Percentiles rank a stretch among this genome's conserved stretches.
Evolutionary conservation across 2,329 filamentous ascomycete genomes (phyloP).

Genomic region (Colletotrichum simmondsii): DNA sequence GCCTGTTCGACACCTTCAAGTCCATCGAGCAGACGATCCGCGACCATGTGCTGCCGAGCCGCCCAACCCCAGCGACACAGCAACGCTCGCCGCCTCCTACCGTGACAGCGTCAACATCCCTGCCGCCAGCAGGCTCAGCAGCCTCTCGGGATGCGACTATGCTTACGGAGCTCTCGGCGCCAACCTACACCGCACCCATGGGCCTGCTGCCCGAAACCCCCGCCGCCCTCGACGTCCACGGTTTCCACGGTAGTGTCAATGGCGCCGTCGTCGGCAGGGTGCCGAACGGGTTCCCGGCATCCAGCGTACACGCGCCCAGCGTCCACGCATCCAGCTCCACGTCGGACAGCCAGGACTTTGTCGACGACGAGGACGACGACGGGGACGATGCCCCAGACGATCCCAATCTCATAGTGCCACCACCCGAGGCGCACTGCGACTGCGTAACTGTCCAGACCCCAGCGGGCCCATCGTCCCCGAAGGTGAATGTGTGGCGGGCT

Average conservation of each 20-base stretch:
- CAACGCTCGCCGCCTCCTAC: neutral
- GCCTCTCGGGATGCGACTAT: neutral
- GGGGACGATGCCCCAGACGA: slow-evolving; percentile 1
- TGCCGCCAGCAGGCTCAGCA: neutral
- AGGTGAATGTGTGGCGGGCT: slow-evolving; percentile 39
- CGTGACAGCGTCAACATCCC: neutral
- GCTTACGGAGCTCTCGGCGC: neutral
- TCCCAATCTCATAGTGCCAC: slow-evolving; percentile 16
- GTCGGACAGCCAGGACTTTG: slow-evolving; percentile 20
- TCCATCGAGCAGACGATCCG: slow-evolving; percentile 34
- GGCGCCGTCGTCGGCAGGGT: neutral
- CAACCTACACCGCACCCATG: neutral
- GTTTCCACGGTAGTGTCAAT: neutral
- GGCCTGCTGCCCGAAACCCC: neutral
- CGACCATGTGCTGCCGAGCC: slow-evolving; percentile 21
- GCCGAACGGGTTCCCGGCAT: neutral
- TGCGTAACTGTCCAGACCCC: slow-evolving; percentile 1
- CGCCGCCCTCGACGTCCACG: neutral
- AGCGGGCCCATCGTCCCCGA: neutral
- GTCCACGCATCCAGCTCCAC: slow-evolving; percentile 17
- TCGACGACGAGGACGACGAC: slow-evolving; percentile 6
- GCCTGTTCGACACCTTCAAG: slow-evolving; percentile 28
- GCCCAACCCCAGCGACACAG: neutral
- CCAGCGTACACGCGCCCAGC: slow-evolving; percentile 19
- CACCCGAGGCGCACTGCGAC: slow-evolving; percentile 13